Conservation (phyloP, 176 grass and related monocot species). For the Aegilops speltoides region DNA sequence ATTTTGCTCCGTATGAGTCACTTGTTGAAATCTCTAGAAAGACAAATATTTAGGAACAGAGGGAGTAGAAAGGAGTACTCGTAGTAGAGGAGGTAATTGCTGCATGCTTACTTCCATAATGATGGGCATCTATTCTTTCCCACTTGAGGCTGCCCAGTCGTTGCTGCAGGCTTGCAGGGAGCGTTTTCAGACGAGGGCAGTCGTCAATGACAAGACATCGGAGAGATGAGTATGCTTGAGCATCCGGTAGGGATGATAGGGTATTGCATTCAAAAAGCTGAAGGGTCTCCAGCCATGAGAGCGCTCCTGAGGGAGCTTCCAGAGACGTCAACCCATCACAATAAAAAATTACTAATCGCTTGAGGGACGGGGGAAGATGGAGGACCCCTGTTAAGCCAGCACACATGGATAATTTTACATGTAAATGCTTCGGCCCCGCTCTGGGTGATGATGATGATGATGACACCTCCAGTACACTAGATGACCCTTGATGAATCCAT, state of each 20-base stretch:
- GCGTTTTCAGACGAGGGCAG: no score
- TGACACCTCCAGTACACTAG: neutral
- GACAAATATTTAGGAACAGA: no score
- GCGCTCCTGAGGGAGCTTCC: neutral
- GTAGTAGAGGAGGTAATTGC: no score
- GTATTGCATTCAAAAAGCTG: fast-evolving
- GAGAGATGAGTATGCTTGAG: neutral
- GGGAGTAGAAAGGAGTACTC: no score
- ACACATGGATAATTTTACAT: neutral
- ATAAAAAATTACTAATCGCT: fast-evolving
- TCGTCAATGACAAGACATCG: fast-evolving
- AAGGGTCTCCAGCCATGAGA: neutral
- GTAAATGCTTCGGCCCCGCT: no score
- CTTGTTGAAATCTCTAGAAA: no score
- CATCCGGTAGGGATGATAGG: neutral
- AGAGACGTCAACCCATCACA: neutral
- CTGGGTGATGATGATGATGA: no score
- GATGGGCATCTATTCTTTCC: no score
- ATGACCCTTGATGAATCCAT: neutral
- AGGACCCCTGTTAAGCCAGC: neutral
- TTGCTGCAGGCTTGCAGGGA: no score
- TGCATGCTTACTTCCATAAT: no score
- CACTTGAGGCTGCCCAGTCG: no score
- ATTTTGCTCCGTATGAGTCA: no score
- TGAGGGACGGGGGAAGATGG: neutral